Percentiles rank a stretch among this genome's conserved stretches.
These are phyloP conservation scores for Fagus crenata DNA, from an alignment of 306 rosid genomes.

Conservation along the genomic window DNA sequence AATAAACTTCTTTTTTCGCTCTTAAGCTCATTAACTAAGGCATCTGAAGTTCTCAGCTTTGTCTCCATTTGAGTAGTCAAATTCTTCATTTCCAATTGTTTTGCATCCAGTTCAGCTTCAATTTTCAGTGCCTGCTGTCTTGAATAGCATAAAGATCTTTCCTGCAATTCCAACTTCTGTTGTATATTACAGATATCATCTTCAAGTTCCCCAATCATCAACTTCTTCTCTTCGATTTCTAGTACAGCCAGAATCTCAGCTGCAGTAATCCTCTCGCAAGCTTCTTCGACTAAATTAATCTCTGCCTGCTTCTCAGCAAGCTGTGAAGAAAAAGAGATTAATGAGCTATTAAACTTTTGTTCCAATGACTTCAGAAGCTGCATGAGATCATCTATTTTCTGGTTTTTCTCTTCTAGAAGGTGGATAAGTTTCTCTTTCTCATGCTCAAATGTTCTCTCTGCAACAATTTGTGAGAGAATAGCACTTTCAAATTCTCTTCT, in stretches of 20 bases:
- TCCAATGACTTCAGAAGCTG: constrained; percentile 49
- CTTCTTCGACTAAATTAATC: constrained; percentile 51
- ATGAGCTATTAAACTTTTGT: constrained; percentile 46
- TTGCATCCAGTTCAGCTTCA: constrained; percentile 52
- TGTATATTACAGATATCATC: constrained; percentile 48
- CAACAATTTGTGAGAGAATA: constrained; percentile 42
- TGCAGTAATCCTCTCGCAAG: constrained; percentile 56
- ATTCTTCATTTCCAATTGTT: constrained; percentile 43
- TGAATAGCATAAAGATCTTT: constrained; percentile 40
- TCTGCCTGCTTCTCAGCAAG: constrained; percentile 59
- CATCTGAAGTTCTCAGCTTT: constrained; percentile 53
- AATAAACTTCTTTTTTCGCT: constrained; percentile 53
- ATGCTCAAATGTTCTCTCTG: constrained; percentile 38
- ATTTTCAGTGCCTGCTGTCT: constrained; percentile 53
- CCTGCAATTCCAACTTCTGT: constrained; percentile 51
- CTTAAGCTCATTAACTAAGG: constrained; percentile 51
- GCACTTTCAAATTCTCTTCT: constrained; percentile 56
- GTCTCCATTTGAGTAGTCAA: constrained; percentile 51
- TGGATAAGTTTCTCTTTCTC: constrained; percentile 42
- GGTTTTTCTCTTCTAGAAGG: constrained; percentile 37
- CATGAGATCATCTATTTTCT: constrained; percentile 43
- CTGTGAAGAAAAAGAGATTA: constrained; percentile 50
- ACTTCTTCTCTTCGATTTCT: constrained; percentile 69
- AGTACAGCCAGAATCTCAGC: constrained; percentile 55
- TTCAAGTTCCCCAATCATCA: constrained; percentile 63